These are phyloP conservation scores for Russula virescens DNA, from an alignment of 768 basidiomycete genomes.

Conservation along the genomic window DNA sequence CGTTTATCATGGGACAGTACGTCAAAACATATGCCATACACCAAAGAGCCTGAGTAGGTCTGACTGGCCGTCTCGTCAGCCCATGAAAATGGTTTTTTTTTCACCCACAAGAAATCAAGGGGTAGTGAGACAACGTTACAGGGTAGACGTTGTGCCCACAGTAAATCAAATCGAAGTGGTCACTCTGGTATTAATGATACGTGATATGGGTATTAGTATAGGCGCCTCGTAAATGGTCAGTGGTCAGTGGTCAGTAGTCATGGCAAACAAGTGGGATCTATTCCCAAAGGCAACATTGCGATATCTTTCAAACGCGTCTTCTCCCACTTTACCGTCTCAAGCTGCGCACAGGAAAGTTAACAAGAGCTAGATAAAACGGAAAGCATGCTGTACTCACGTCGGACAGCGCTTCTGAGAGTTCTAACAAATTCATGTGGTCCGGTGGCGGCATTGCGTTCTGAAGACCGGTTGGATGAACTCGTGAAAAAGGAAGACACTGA, in stretches of 20 bases:
- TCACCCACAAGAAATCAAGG: too few relatives aligned
- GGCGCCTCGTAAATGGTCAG: too few relatives aligned
- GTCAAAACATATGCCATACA: neutral
- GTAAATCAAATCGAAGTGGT: neutral
- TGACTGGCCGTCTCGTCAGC: neutral
- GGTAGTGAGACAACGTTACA: too few relatives aligned
- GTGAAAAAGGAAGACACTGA: neutral
- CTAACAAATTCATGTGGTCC: conserved; percentile 74
- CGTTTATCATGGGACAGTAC: too few relatives aligned
- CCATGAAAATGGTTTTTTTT: too few relatives aligned
- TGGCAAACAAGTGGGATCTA: conserved; percentile 15
- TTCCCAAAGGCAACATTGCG: conserved; percentile 32
- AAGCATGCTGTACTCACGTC: conserved; percentile 44
- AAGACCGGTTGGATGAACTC: neutral
- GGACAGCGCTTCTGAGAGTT: conserved; percentile 46
- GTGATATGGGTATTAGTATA: neutral
- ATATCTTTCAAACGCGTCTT: conserved; percentile 41
- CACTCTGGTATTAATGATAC: neutral
- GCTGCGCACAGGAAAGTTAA: conserved; percentile 34
- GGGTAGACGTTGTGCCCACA: neutral
- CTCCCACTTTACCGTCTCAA: conserved; percentile 50
- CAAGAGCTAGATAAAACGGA: conserved; percentile 1
- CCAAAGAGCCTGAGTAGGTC: neutral
- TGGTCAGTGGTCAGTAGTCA: neutral
- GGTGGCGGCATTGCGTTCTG: conserved; percentile 47